phyloP scores from a whole-genome alignment of 768 basidiomycete genomes.

The Lanmaoa pseudosensibilis region DNA sequence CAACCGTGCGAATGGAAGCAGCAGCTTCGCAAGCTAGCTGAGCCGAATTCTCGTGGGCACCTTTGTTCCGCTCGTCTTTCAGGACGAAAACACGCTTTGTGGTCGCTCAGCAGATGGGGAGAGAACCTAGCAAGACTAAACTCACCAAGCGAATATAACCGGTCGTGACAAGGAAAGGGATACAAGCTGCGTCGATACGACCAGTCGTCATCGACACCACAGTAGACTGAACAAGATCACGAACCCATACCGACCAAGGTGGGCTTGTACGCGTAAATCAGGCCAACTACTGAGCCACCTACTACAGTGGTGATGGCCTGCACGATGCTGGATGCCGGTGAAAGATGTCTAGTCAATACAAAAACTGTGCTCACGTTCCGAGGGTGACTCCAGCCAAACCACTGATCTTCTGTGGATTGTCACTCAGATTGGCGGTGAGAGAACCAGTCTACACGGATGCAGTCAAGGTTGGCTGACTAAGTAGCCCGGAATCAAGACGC shows the following conservation, averaged over 20 bases:
- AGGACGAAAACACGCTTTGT: slow-evolving; percentile 75
- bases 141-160: slow-evolving; percentile 83
- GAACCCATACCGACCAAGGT: slow-evolving; percentile 70
- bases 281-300: slow-evolving; percentile 72
- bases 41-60: slow-evolving; percentile 75
- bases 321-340: slow-evolving; percentile 53
- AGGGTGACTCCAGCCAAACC: slow-evolving; percentile 87
- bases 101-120: slow-evolving; percentile 6
- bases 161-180: slow-evolving; percentile 62
- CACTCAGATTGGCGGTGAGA: slow-evolving; percentile 75
- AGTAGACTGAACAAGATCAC: background rate
- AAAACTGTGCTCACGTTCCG: slow-evolving; percentile 57
- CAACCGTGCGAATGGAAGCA: slow-evolving; percentile 87
- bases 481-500: slow-evolving; percentile 21
- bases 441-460: slow-evolving; percentile 58
- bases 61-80: slow-evolving; percentile 83
- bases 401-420: slow-evolving; percentile 86
- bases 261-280: slow-evolving; percentile 74
- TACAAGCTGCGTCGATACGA: slow-evolving; percentile 46
- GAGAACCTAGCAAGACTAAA: background rate
- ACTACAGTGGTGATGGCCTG: slow-evolving; percentile 74
- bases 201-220: background rate
- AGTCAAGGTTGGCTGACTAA: background rate
- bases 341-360: background rate
- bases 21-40: slow-evolving; percentile 93